Percentiles rank a stretch among this genome's conserved stretches.
Conservation (phyloP, 2,329 filamentous ascomycete genomes). For the Hypoxylon sp. region DNA sequence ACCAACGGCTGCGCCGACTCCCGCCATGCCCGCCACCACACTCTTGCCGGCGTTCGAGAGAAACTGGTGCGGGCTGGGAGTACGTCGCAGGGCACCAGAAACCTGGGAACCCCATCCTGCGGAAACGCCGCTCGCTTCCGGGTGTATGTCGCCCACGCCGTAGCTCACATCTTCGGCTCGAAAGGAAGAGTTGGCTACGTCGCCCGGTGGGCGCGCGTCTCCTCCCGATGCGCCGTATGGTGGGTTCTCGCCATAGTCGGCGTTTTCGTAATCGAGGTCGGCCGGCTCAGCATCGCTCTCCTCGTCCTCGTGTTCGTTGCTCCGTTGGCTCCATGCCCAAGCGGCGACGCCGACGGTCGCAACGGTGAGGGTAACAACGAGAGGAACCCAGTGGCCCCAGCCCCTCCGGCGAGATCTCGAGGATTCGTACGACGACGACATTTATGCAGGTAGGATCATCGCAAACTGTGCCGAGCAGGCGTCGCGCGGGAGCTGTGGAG, state of each 20-base stretch:
- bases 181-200: conserved; percentile 59
- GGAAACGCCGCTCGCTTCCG: conserved; percentile 55
- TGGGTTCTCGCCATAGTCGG: conserved; percentile 66
- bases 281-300: conserved; percentile 70
- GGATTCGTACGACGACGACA: conserved; percentile 76
- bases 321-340: conserved; percentile 94
- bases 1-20: conserved; percentile 85
- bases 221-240: conserved; percentile 63
- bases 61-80: conserved; percentile 89
- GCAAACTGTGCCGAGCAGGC: conserved; percentile 51
- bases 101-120: conserved; percentile 81
- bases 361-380: conserved; percentile 87
- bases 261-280: conserved; percentile 64
- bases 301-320: conserved; percentile 78
- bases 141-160: conserved; percentile 57
- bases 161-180: conserved; percentile 60
- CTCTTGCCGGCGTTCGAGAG: conserved; percentile 86
- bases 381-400: conserved; percentile 89
- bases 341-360: conserved; percentile 88
- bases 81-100: conserved; percentile 84
- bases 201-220: conserved; percentile 52
- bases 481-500: conserved; percentile 37
- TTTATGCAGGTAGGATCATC: conserved; percentile 62
- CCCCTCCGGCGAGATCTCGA: conserved; percentile 72
- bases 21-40: conserved; percentile 84